Evolutionary conservation across 768 basidiomycete species (phyloP).

Genomic region (Hypsizygus marmoreus): DNA sequence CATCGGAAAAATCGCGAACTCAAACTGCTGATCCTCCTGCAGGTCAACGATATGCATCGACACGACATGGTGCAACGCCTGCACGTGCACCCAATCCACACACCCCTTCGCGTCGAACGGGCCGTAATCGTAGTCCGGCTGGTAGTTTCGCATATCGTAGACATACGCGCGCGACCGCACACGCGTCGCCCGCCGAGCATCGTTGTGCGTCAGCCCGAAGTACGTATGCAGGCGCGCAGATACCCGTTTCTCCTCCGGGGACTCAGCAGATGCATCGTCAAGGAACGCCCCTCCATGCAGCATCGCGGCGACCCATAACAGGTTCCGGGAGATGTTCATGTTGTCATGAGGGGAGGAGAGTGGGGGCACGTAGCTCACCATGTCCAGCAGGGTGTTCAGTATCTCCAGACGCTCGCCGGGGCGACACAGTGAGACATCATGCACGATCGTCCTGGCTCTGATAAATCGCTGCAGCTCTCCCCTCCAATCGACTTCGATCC

Average conservation of each 20-base stretch:
- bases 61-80: conserved; percentile 56
- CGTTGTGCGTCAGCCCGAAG: conserved; percentile 54
- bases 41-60: conserved; percentile 52
- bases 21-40: conserved; percentile 31
- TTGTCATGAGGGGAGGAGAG: conserved; percentile 22
- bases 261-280: conserved; percentile 29
- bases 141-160: conserved; percentile 64
- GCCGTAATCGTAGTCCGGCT: conserved; percentile 50
- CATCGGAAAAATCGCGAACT: conserved; percentile 45
- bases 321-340: conserved; percentile 45
- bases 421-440: conserved; percentile 31
- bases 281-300: conserved; percentile 48
- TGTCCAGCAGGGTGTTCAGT: conserved; percentile 51
- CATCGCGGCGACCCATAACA: conserved; percentile 50
- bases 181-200: conserved; percentile 33
- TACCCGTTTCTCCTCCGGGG: conserved; percentile 45
- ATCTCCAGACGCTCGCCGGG: conserved; percentile 44
- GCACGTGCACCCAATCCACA: conserved; percentile 65
- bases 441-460: conserved; percentile 53
- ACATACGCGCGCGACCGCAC: conserved; percentile 54
- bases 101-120: conserved; percentile 51
- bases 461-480: conserved; percentile 53
- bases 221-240: conserved; percentile 54
- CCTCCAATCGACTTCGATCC: conserved; percentile 52
- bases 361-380: conserved; percentile 46